Evolutionary conservation across 306 rosid genomes (phyloP), one percentile per base, ranked within the genome.

Genomic region (Glycine soja): DNA sequence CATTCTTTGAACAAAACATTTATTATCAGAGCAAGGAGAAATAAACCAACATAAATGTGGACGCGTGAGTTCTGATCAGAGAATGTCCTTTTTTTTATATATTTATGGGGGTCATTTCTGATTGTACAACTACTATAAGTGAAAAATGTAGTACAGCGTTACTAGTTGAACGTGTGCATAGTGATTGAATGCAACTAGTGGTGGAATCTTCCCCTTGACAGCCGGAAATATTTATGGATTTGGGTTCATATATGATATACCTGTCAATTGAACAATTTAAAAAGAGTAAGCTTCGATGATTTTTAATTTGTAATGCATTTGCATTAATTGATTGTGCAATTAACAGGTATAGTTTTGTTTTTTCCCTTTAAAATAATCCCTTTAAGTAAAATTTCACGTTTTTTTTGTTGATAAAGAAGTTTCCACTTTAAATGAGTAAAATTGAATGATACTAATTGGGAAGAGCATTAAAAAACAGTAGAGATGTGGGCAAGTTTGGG

Each of bases 181-280:
- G 78, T 61, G 58, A 78, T 50, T 61, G 85, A 82, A 48, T 76
- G 82, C 78, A 76, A 82, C 81, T 8, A 1, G 5, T 64, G 19
- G 18, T 75, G 72, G 72, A 51, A 71, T 30, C 69, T 52, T 42
- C 65, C 24, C 3, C 71, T 72, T 57, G n/a, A 24, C 64, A 34
- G 3, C 13, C 32, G 47, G 34, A 74, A 74, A 59, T 76, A 47
- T 63, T 32, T 65, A 13, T 72, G 66, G 51, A n/a, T 34, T 42
- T 46, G 10, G 74, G 8, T 11, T 19, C 74, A 69, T 45, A 69
- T 46, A 14, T 46, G 56, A 69, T 67, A 9, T 42, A 42, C n/a
- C 0, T 15, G 14, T 8, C 52, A 8, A 42, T 15, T 15, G 4
- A 66, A 15, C n/a, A 65, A 2, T 58, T 36, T 3, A 15, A 24